Conservation (phyloP, 2,329 filamentous ascomycete species). For the Fusarium oxysporum region DNA sequence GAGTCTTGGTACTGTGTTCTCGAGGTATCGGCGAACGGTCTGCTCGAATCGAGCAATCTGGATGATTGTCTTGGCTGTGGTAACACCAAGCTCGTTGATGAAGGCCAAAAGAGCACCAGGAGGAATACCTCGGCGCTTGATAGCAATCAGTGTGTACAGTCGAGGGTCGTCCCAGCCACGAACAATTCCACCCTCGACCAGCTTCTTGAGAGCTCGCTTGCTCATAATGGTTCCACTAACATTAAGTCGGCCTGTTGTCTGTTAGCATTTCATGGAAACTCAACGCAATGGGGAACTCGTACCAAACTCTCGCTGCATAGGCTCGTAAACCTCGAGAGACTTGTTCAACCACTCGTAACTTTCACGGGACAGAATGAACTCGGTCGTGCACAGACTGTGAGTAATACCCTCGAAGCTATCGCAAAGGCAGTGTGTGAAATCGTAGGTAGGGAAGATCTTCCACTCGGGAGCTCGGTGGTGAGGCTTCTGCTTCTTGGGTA, state of each 20-base stretch:
- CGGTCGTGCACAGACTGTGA: slow-evolving; percentile 92
- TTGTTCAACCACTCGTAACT: slow-evolving; percentile 94
- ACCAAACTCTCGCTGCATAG: slow-evolving; percentile 91
- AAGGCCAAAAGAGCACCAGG: slow-evolving; percentile 91
- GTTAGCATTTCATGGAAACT: neutral
- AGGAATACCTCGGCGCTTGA: slow-evolving; percentile 86
- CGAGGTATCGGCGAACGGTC: slow-evolving; percentile 85
- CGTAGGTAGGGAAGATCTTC: slow-evolving; percentile 96
- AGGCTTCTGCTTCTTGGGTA: slow-evolving; percentile 75
- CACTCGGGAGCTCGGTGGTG: slow-evolving; percentile 88
- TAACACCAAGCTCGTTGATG: slow-evolving; percentile 91
- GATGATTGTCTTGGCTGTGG: slow-evolving; percentile 82
- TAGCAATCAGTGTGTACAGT: slow-evolving; percentile 86
- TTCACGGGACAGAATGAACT: slow-evolving; percentile 85
- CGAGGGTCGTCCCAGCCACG: slow-evolving; percentile 92
- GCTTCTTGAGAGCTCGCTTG: slow-evolving; percentile 84
- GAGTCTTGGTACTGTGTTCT: slow-evolving; percentile 86
- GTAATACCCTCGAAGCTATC: slow-evolving; percentile 94
- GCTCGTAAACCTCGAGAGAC: slow-evolving; percentile 83
- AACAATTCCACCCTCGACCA: slow-evolving; percentile 83
- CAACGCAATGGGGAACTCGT: neutral
- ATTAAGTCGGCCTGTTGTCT: slow-evolving; percentile 59
- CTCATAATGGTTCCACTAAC: slow-evolving; percentile 87
- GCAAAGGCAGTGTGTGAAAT: slow-evolving; percentile 90
- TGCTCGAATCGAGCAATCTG: slow-evolving; percentile 87